These are phyloP conservation scores for Triticum monococcum DNA, from an alignment of 176 grass and related monocot species.

Conservation along the genomic window DNA sequence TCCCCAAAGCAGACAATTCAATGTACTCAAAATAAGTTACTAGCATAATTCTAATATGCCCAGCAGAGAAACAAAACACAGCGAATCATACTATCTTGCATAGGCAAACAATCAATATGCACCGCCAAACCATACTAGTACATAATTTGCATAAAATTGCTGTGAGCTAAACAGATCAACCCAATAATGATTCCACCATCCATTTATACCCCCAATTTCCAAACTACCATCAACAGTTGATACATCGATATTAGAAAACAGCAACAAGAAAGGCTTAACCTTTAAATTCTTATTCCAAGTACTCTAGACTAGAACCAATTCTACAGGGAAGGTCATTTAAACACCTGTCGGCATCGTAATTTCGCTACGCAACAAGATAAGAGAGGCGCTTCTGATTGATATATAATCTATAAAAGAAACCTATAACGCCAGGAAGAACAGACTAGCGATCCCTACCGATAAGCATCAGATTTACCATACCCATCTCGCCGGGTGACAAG, in stretches of 20 bases:
- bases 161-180: not conserved
- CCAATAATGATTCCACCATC: not conserved
- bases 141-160: not conserved
- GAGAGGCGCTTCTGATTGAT: not conserved
- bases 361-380: not conserved
- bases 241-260: not conserved
- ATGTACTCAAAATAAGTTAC: not conserved
- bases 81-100: too few species aligned
- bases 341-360: not conserved
- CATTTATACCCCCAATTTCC: not conserved
- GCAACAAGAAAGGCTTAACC: not conserved
- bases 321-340: not conserved
- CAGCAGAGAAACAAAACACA: not conserved
- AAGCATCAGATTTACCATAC: not conserved
- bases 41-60: not conserved
- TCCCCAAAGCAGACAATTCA: not conserved
- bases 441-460: not conserved
- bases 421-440: not conserved
- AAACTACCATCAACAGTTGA: not conserved
- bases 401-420: not conserved
- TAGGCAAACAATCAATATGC: not conserved
- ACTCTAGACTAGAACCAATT: not conserved
- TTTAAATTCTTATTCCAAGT: not conserved
- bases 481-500: not conserved
- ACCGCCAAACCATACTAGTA: not conserved